phyloP scores from a whole-genome alignment of 768 basidiomycete species.

The Pleurotus citrinopileatus region DNA sequence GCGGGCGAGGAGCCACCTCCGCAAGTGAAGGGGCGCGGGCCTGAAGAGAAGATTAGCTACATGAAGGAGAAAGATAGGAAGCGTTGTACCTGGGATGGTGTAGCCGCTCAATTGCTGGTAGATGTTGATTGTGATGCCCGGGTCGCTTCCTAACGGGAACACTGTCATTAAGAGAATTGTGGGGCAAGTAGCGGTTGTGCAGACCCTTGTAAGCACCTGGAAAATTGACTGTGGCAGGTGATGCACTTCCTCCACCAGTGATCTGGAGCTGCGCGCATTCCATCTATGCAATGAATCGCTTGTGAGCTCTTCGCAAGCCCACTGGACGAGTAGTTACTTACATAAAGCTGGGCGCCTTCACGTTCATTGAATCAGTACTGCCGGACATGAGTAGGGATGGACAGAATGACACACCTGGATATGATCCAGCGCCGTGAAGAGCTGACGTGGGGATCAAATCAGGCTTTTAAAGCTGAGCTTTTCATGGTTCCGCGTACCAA shows the following conservation, averaged over 20 bases:
- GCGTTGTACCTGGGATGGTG: conserved; percentile 36
- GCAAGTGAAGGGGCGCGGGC: conserved; percentile 39
- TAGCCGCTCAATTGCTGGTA: conserved; percentile 36
- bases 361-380: background rate
- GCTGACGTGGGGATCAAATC: too few relatives aligned
- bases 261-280: conserved; percentile 46
- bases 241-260: conserved; percentile 40
- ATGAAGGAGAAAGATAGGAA: background rate
- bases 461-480: too few relatives aligned
- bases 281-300: conserved; percentile 28
- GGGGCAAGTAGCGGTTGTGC: conserved; percentile 10
- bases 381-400: background rate
- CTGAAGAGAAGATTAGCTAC: conserved; percentile 13
- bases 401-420: conserved; percentile 29
- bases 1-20: conserved; percentile 7
- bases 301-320: background rate
- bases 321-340: conserved; percentile 23
- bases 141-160: conserved; percentile 39
- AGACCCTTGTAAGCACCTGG: conserved; percentile 45
- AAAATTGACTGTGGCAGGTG: conserved; percentile 43
- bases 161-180: background rate
- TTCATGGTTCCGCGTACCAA: too few relatives aligned
- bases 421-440: conserved; percentile 39
- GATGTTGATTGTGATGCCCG: conserved; percentile 45
- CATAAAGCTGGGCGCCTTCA: conserved; percentile 53